Evolutionary conservation across 371 early-diverging fungal species (phyloP).

Genomic region (Mucor saturninus): DNA sequence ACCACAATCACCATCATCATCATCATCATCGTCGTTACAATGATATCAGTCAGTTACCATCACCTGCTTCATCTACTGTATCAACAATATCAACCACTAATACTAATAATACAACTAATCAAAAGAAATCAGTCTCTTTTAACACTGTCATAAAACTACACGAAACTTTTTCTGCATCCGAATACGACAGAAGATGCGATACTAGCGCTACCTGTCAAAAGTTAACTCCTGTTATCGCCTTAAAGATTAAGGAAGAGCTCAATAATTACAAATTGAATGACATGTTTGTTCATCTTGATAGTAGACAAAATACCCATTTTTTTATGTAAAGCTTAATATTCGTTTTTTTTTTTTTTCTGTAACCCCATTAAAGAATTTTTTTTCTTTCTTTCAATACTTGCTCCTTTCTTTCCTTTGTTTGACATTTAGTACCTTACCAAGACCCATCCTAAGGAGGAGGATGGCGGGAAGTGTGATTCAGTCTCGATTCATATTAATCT

Average conservation of each 20-base stretch:
- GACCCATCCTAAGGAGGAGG: no score
- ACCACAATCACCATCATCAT: neutral
- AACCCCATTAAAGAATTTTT: neutral
- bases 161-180: conserved; percentile 65
- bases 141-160: conserved; percentile 34
- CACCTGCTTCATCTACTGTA: conserved; percentile 27
- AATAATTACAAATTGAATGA: conserved; percentile 77
- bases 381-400: neutral
- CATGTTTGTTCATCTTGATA: conserved; percentile 77
- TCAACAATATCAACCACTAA: conserved; percentile 8
- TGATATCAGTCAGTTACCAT: conserved; percentile 14
- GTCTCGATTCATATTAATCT: neutral
- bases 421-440: neutral
- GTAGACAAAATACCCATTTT: conserved; percentile 74
- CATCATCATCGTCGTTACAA: conserved; percentile 10
- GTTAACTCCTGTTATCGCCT: conserved; percentile 65
- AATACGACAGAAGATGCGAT: conserved; percentile 75
- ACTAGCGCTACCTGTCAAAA: conserved; percentile 61
- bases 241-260: conserved; percentile 76
- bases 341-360: conserved; percentile 1
- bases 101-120: neutral
- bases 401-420: conserved; percentile 5
- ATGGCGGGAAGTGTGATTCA: neutral
- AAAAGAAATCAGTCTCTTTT: conserved; percentile 25
- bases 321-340: conserved; percentile 50